A percentile compares a stretch with the other conserved stretches of the same genome.
Conservation (phyloP, 176 grass and related monocot species). For the Oryza longistaminata region DNA sequence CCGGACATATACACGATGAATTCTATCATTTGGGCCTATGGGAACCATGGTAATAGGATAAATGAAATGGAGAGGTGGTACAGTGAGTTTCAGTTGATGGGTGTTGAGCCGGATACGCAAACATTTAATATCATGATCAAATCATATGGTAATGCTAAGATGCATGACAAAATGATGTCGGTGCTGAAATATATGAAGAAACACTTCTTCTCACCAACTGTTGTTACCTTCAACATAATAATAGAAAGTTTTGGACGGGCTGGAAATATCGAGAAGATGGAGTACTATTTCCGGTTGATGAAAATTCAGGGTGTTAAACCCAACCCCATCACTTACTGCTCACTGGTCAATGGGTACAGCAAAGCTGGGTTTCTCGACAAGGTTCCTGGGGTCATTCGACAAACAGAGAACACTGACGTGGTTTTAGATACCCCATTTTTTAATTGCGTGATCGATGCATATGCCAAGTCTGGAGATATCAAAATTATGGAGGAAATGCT, state of each 20-base stretch:
- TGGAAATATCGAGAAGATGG: constrained; percentile 85
- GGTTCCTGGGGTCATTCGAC: constrained; percentile 71
- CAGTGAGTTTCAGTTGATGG: constrained; percentile 76
- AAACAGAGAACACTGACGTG: constrained; percentile 80
- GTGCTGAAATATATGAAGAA: constrained; percentile 78
- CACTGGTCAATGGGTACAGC: constrained; percentile 66
- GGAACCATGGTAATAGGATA: constrained; percentile 51
- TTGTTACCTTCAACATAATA: constrained; percentile 70
- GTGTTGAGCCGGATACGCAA: constrained; percentile 63
- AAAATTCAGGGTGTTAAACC: constrained; percentile 85
- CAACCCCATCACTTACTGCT: constrained; percentile 81
- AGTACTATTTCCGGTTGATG: constrained; percentile 84
- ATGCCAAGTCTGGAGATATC: constrained; percentile 62
- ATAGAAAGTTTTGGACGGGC: constrained; percentile 74
- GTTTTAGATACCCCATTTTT: constrained; percentile 83
- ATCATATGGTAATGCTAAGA: constrained; percentile 66
- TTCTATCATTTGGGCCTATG: constrained; percentile 79
- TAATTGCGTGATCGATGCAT: constrained; percentile 78
- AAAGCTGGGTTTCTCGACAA: constrained; percentile 69
- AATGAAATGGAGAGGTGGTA: constrained; percentile 84
- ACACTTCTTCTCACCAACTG: constrained; percentile 56
- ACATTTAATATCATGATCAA: constrained; percentile 89
- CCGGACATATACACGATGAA: constrained; percentile 92
- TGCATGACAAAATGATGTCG: constrained; percentile 62
- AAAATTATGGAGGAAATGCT: constrained; percentile 93